Evolutionary conservation across 2,329 filamentous ascomycete genomes (phyloP), one percentile per base, ranked within the genome.

Genomic region (Pyricularia grisea): DNA sequence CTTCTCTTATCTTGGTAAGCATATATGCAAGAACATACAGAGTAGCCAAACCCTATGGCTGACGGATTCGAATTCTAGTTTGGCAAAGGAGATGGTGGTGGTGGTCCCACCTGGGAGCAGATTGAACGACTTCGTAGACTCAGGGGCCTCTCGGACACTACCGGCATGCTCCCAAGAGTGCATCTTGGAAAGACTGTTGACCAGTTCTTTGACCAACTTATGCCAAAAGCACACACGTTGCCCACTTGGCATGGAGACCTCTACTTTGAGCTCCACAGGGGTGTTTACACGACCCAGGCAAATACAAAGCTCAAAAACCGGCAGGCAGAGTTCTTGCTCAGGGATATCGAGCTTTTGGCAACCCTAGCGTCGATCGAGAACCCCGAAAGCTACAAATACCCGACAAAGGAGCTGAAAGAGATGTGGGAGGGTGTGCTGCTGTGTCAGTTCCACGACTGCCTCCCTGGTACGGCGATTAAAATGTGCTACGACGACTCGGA

Each of bases 401-500:
- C 88, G 0, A 91, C 90, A 78, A 83, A 85, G 74, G 84, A 88
- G 25, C 82, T 91, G 50, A 88, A 90, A 72, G 81, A 85, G 65
- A 89, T 91, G 83, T 91, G 88, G 88, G 88, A 90, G 77, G 82
- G 82, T 69, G 84, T 89, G 2, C 78, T 91, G 27, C 80, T 90
- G 2, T 90, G 88, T 70, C 88, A 91, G 71, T 91, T 91, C 80
- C 88, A 91, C 69, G 88, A 91, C 72, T 90, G 88, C 73, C 77
- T 91, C 67, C 88, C 88, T 0, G 88, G 88, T 31, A 90, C 86
- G 71, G 85, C 83, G 3, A 90, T 91, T 70, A 87, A 89, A 73
- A 90, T 90, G 87, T 89, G 87, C 76, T 90, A 90, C 72, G 85
- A 89, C 73, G 88, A 91, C 72, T 89, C 87, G 0, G 86, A 89